Percentiles rank a stretch among this genome's conserved stretches.
Evolutionary conservation across 2,329 filamentous ascomycete species (phyloP).

Genomic region (Fusarium albosuccineum): DNA sequence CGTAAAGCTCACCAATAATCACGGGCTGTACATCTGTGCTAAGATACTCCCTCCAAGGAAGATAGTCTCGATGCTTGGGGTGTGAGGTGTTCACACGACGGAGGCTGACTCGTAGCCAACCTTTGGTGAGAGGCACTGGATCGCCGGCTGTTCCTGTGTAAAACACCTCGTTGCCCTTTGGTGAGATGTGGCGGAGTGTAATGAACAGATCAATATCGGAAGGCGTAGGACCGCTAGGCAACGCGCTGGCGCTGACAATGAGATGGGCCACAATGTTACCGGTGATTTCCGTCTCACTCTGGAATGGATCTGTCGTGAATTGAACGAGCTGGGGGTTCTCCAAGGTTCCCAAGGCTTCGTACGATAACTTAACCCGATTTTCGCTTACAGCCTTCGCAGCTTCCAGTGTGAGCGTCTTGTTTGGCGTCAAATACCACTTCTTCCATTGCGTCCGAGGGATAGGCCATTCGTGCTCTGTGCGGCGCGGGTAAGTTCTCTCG

Average conservation of each 20-base stretch:
- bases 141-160: constrained; percentile 77
- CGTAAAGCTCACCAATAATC: constrained; percentile 67
- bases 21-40: constrained; percentile 68
- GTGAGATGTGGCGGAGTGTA: constrained; percentile 70
- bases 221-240: constrained; percentile 39
- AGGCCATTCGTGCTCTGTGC: constrained; percentile 63
- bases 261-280: constrained; percentile 75
- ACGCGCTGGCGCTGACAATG: constrained; percentile 67
- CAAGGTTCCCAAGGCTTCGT: constrained; percentile 70
- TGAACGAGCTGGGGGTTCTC: constrained; percentile 66
- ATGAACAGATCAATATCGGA: constrained; percentile 74
- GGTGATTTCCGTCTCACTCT: constrained; percentile 76
- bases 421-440: constrained; percentile 68
- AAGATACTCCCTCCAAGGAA: constrained; percentile 70
- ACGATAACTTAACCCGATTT: constrained; percentile 61
- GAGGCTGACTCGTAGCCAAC: constrained; percentile 71
- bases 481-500: constrained; percentile 62
- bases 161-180: constrained; percentile 67
- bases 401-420: constrained; percentile 52
- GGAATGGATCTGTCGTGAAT: constrained; percentile 70
- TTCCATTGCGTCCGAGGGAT: constrained; percentile 74
- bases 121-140: constrained; percentile 72
- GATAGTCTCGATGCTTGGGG: constrained; percentile 63
- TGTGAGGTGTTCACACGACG: constrained; percentile 66
- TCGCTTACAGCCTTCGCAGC: constrained; percentile 12